Base-by-base conservation (phyloP, 805 yeast genomes). In the Cyberlindnera veronae region DNA sequence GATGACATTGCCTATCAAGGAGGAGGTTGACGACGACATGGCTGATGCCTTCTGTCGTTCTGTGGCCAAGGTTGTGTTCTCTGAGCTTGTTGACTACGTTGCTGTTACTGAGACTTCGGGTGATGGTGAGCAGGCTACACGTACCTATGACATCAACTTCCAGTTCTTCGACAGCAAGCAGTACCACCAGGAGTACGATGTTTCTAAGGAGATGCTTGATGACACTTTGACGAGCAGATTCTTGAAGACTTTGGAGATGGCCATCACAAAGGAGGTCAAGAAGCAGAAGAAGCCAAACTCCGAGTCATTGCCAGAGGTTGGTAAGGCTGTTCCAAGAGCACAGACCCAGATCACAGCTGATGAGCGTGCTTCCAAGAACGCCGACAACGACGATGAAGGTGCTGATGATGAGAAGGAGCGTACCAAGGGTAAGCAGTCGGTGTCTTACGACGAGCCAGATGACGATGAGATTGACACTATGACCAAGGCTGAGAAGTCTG, bases 21-120 rank as follows among this genome's bases (percentile, higher is more conserved):
- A 72, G 26, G 95, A 85, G 55, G 93, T 95, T 39, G 72, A 75
- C 34, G 96, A 91, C 62, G 84, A 76, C 19, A 79, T 81, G 61
- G 98, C 98, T 3, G 96, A 89, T 55, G 78, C 87, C 5, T 93
- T 95, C 80, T 84, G 95, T 67, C 88, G 88, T 66, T 79, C 93
- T 26, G 82, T 91, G 42, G 87, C 95, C 27, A 80, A 77, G 58
- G 93, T 93, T 53, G 72, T 78, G 40, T 73, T 93, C 50, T 83
- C 96, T 29, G 96, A 95, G 71, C 80, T 93, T 51, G 81, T 91
- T 54, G 95, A 90, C 57, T 73, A 75, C 53, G 89, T 90, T 27
- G 68, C 74, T 16, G 98, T 93, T 38, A 78, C 90, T 24, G 99
- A 93, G 71, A 85, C 91, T 23, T 82, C 95, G 31, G 91, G 90